Conservation (phyloP, 1,284 basidiomycete genomes). For the Peniophora sp. region DNA sequence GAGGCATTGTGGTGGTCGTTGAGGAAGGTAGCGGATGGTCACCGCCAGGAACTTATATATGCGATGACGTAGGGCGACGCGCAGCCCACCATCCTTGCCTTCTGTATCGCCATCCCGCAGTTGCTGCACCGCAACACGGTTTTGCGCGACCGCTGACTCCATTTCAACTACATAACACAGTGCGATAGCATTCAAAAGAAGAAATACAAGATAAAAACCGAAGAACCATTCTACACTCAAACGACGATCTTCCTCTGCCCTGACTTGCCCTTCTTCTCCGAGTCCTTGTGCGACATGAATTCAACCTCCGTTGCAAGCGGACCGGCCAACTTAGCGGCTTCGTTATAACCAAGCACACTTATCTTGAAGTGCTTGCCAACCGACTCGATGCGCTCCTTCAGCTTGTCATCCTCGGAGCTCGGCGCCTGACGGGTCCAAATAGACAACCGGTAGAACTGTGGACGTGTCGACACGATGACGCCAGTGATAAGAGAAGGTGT, state of each 20-base stretch:
- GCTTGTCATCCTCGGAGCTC: slow-evolving; percentile 28
- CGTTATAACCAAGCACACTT: slow-evolving; percentile 75
- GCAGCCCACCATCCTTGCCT: background rate
- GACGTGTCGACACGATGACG: slow-evolving; percentile 90
- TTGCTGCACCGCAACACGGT: background rate
- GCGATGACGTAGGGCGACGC: background rate
- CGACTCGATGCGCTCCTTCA: slow-evolving; percentile 49
- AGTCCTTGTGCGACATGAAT: slow-evolving; percentile 91
- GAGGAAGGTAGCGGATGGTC: slow-evolving; percentile 4
- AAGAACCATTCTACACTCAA: slow-evolving; percentile 27
- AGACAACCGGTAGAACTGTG: slow-evolving; percentile 92
- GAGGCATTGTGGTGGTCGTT: slow-evolving; percentile 35
- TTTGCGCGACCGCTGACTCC: background rate
- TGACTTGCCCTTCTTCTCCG: slow-evolving; percentile 88
- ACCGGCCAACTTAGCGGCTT: slow-evolving; percentile 69
- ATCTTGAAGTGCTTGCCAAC: slow-evolving; percentile 87
- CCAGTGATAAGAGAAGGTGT: slow-evolving; percentile 86
- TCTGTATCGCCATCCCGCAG: background rate
- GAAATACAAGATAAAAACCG: slow-evolving; percentile 9
- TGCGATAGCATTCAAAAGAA: too few relatives aligned
- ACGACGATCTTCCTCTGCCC: slow-evolving; percentile 71
- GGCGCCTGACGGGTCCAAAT: slow-evolving; percentile 94
- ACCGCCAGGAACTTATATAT: background rate
- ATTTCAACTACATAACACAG: too few relatives aligned
- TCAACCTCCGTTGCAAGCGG: slow-evolving; percentile 89